phyloP scores from a whole-genome alignment of 352 stramenopile species.

The Pythium brassicae region DNA sequence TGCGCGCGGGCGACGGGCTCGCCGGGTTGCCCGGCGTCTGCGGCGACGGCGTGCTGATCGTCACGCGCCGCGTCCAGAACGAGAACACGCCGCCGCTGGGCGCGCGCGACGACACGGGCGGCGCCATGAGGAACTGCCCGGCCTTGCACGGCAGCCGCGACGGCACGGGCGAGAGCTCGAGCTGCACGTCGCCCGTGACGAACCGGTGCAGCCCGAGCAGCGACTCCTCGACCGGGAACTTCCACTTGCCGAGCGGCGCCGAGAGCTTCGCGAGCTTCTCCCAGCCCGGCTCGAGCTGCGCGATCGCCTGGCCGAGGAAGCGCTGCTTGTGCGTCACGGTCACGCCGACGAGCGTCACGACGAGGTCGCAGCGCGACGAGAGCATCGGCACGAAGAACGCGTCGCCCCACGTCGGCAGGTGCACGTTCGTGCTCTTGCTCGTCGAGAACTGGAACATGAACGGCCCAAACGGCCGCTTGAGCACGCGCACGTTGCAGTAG shows the following conservation, averaged over 20 bases:
- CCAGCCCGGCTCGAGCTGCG: slow-evolving; percentile 58
- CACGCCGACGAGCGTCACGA: slow-evolving; percentile 71
- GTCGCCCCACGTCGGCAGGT: slow-evolving; percentile 55
- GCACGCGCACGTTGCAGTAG: slow-evolving; percentile 74
- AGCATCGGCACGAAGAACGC: slow-evolving; percentile 76
- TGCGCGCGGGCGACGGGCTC: slow-evolving; percentile 40
- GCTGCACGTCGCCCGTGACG: slow-evolving; percentile 49
- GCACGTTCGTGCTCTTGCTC: slow-evolving; percentile 43
- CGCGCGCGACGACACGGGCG: slow-evolving; percentile 30
- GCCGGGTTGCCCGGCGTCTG: slow-evolving; percentile 30
- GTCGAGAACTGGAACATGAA: slow-evolving; percentile 88
- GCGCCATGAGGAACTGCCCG: slow-evolving; percentile 71
- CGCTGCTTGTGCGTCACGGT: slow-evolving; percentile 43
- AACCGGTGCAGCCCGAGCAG: slow-evolving; percentile 68
- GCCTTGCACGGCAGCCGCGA: slow-evolving; percentile 61
- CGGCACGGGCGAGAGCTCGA: slow-evolving; percentile 53
- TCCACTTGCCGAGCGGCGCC: slow-evolving; percentile 65
- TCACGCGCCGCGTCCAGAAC: slow-evolving; percentile 57
- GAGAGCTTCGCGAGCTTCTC: slow-evolving; percentile 33
- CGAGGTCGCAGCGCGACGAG: slow-evolving; percentile 77
- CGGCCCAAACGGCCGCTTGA: slow-evolving; percentile 83
- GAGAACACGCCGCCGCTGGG: slow-evolving; percentile 35
- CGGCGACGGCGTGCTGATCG: slow-evolving; percentile 38
- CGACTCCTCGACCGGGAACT: slow-evolving; percentile 70
- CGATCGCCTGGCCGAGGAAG: slow-evolving; percentile 66